Conservation (phyloP, 208 protist species). For the Crithidia fasciculata region DNA sequence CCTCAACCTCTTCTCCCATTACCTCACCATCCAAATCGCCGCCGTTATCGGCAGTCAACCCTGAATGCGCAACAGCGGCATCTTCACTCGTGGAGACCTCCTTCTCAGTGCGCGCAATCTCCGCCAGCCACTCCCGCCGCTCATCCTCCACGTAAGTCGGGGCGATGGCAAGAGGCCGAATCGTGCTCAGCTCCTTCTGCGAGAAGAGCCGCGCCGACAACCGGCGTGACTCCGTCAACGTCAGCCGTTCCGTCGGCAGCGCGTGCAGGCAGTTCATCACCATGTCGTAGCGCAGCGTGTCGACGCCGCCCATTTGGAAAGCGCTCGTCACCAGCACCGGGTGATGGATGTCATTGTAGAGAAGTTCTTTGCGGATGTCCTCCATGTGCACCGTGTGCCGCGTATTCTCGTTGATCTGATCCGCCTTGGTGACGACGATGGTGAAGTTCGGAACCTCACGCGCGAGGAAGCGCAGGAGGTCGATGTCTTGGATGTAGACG, state of each 20-base stretch:
- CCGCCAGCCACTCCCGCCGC: slow-evolving; percentile 54
- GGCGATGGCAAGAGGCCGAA: slow-evolving; percentile 67
- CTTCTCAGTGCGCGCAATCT: slow-evolving; percentile 1
- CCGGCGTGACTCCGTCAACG: slow-evolving; percentile 71
- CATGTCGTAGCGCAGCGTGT: slow-evolving; percentile 91
- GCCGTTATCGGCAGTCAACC: no score
- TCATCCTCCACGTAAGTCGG: slow-evolving; percentile 76
- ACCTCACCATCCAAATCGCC: no score
- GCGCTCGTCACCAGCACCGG: slow-evolving; percentile 88
- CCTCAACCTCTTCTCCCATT: no score
- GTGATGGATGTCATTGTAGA: slow-evolving; percentile 84
- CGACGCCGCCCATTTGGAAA: slow-evolving; percentile 84
- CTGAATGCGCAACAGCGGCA: neutral
- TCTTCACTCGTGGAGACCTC: neutral
- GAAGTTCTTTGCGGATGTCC: slow-evolving; percentile 81
- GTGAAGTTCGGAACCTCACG: slow-evolving; percentile 90
- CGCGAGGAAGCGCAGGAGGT: slow-evolving; percentile 83
- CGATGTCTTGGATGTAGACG: slow-evolving; percentile 86
- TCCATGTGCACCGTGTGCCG: slow-evolving; percentile 43
- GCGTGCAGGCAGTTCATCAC: slow-evolving; percentile 87
- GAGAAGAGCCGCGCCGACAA: slow-evolving; percentile 81
- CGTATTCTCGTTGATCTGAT: slow-evolving; percentile 64
- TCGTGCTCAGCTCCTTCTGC: slow-evolving; percentile 75
- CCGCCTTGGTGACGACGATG: slow-evolving; percentile 89
- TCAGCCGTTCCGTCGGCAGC: slow-evolving; percentile 82